Conservation (phyloP, 805 yeast genomes). For the Ogataea neopini region DNA sequence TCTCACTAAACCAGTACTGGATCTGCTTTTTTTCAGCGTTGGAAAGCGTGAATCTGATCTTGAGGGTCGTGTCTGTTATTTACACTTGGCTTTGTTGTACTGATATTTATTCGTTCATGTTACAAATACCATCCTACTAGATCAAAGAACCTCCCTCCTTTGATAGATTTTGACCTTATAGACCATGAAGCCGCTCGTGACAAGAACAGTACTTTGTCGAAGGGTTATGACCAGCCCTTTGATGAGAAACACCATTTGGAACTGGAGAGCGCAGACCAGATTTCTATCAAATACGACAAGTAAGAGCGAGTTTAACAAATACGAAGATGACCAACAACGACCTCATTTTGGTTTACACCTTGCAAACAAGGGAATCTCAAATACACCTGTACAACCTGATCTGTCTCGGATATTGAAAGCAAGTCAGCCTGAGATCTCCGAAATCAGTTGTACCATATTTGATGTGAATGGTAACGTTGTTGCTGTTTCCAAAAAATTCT, state of each 20-base stretch:
- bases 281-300: neutral
- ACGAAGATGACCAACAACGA: neutral
- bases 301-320: neutral
- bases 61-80: neutral
- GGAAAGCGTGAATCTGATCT: neutral
- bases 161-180: neutral
- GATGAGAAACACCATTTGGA: neutral
- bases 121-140: neutral
- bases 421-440: conserved; percentile 48
- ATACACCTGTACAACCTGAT: conserved; percentile 2
- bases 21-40: too few species aligned
- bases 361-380: neutral
- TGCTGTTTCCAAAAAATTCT: conserved; percentile 70
- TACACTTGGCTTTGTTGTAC: neutral
- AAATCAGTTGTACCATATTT: conserved; percentile 79
- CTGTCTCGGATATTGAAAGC: conserved; percentile 38
- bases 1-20: too few species aligned
- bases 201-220: neutral
- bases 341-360: neutral
- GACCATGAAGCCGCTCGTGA: conserved; percentile 3
- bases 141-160: neutral
- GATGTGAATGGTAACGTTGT: conserved; percentile 67
- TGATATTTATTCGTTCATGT: neutral
- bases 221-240: neutral
- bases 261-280: conserved; percentile 1